phyloP scores from a whole-genome alignment of 768 basidiomycete genomes.

The Austroboletus eburneus region DNA sequence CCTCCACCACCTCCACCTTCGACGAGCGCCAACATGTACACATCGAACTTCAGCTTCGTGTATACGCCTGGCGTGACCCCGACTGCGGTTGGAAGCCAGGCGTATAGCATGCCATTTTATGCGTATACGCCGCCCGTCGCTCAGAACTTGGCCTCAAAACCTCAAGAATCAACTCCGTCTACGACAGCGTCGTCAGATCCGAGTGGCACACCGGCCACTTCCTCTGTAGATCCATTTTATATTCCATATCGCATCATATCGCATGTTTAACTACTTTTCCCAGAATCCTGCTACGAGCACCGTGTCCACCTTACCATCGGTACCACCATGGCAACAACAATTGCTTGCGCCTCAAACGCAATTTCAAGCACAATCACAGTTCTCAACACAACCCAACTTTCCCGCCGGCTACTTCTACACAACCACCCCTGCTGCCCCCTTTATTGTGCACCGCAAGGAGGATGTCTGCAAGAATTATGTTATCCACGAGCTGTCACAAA shows the following conservation, averaged over 20 bases:
- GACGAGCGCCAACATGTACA: constrained; percentile 7
- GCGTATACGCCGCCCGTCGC: constrained; percentile 16
- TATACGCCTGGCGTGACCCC: constrained; percentile 10
- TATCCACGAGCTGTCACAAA: constrained; percentile 56
- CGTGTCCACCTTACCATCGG: neutral
- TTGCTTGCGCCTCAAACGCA: neutral
- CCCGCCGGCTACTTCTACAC: constrained; percentile 8
- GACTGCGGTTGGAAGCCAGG: constrained; percentile 13
- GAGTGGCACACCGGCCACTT: neutral
- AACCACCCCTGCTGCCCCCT: constrained; percentile 7
- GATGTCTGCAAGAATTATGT: constrained; percentile 66
- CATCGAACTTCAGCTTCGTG: constrained; percentile 20
- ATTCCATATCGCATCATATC: neutral
- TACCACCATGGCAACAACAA: constrained; percentile 1
- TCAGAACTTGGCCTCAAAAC: constrained; percentile 9
- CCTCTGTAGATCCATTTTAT: neutral
- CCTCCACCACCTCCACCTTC: constrained; percentile 29
- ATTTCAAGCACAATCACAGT: neutral
- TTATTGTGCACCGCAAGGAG: constrained; percentile 37
- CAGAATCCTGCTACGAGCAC: neutral
- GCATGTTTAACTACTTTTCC: neutral
- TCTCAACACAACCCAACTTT: neutral
- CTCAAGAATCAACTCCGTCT: neutral
- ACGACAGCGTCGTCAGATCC: neutral
- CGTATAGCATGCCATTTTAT: constrained; percentile 27